phyloP scores from a whole-genome alignment of 2,329 filamentous ascomycete genomes.

The Epicoccum nigrum region DNA sequence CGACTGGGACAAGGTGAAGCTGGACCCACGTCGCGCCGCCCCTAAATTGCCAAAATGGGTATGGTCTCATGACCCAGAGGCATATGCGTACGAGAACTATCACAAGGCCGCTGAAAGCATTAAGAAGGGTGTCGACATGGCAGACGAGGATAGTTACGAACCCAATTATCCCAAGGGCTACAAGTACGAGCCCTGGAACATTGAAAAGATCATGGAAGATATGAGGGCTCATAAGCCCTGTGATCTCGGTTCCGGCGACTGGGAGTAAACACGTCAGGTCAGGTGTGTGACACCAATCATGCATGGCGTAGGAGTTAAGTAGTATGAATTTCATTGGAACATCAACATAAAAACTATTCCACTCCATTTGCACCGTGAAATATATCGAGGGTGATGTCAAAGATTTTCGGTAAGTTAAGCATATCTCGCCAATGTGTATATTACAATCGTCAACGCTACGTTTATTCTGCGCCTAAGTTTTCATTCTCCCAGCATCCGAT shows the following conservation, averaged over 20 bases:
- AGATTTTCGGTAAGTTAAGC: neutral
- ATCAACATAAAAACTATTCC: neutral
- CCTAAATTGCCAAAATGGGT: constrained; percentile 56
- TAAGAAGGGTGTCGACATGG: constrained; percentile 50
- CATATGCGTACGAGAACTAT: constrained; percentile 54
- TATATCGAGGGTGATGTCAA: no score
- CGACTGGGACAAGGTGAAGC: constrained; percentile 56
- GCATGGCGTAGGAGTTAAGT: neutral
- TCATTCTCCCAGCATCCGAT: no score
- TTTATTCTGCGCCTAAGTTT: no score
- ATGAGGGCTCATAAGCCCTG: constrained; percentile 45
- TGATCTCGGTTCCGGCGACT: constrained; percentile 45
- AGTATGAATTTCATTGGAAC: neutral
- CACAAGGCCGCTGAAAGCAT: constrained; percentile 50
- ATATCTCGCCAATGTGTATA: no score
- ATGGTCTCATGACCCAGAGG: constrained; percentile 54
- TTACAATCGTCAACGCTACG: no score
- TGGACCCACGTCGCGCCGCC: constrained; percentile 52
- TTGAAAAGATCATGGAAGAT: constrained; percentile 51
- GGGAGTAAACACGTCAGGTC: constrained; percentile 31
- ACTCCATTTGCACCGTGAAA: no score
- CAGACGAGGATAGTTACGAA: constrained; percentile 50
- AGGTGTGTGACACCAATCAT: no score
- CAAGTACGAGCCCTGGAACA: constrained; percentile 50
- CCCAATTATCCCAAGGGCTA: constrained; percentile 55